Base-by-base conservation (phyloP, 1,284 basidiomycete species). In the Ustilago trichophora region DNA sequence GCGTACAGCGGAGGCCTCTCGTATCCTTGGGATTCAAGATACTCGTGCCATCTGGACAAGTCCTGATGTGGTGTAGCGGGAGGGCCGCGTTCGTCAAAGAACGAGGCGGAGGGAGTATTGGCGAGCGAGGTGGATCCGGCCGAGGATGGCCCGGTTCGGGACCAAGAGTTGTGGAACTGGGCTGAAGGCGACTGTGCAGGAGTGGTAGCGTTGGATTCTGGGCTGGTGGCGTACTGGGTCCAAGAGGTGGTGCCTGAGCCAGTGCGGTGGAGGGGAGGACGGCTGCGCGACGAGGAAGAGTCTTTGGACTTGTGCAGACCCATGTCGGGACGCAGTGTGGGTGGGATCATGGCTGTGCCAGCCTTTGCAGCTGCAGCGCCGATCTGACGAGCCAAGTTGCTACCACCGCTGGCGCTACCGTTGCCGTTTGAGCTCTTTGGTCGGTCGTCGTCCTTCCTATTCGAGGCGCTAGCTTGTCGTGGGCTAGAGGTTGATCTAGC, bases 321-420 rank as follows among this genome's bases (percentile, higher is more conserved):
- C 41, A 70, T 43, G 13, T 70, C 67, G 1, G 60, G 56, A 24
- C 67, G 53, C 21, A 76, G 18, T 2, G 73, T 74, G 6, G 72
- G 72, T 4, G 73, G 64, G 18, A 75, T 72, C 35, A 76, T 73
- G 34, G 77, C 70, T 10, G 63, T 67, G 21, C 63, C 71, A n/a
- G 77, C 70, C 29, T 69, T 66, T 32, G 76, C 72, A 5, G 76
- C 76, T 7, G 65, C 72, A 12, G 54, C 66, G 15, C 65, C 68
- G 12, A 76, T 66, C 36, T 65, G 67, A 27, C 64, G 60, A 16
- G 75, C 75, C 18, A 75, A 31, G 25, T 60, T 73, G 55, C 59
- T 56, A 18, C 65, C 55, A 13, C 43, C 37, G 7, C 36, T 44
- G 27, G 11, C 21, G 6, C 33, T 43, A 21, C 36, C 33, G 13